Evolutionary conservation across 2,329 filamentous ascomycete species (phyloP).

Genomic region (Drechslerella coelobrocha): DNA sequence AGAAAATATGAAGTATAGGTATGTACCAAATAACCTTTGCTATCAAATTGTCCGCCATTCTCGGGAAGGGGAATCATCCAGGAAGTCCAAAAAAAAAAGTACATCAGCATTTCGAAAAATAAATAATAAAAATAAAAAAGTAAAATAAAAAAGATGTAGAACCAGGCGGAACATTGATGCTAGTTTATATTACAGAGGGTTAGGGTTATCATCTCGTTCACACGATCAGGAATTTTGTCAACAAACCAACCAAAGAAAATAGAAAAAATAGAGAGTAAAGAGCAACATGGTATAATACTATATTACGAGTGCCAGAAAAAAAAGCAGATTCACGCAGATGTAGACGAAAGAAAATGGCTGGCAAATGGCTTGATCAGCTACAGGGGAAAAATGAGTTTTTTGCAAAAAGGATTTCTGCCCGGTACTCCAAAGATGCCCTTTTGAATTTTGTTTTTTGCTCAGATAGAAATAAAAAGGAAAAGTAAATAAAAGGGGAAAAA

Average conservation of each 20-base stretch:
- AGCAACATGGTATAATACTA: conserved; percentile 53
- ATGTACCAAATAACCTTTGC: conserved; percentile 10
- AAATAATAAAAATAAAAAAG: background rate
- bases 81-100: background rate
- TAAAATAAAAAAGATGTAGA: background rate
- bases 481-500: conserved; percentile 55
- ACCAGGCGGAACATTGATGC: background rate
- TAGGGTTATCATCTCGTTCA: conserved; percentile 1
- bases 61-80: conserved; percentile 20
- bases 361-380: conserved; percentile 17
- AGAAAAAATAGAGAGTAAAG: conserved; percentile 40
- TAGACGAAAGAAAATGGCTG: conserved; percentile 16
- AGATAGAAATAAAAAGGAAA: conserved; percentile 15
- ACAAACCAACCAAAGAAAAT: conserved; percentile 9
- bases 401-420: conserved; percentile 42
- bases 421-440: conserved; percentile 50
- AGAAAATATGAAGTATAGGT: background rate
- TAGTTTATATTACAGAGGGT: conserved; percentile 6
- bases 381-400: conserved; percentile 18
- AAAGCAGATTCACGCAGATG: conserved; percentile 25
- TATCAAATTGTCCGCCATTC: conserved; percentile 30
- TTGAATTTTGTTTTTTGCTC: conserved; percentile 30
- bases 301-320: conserved; percentile 36
- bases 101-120: background rate
- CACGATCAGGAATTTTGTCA: background rate